Base-by-base conservation (phyloP, 176 grass and related monocot genomes). In the Otatea glauca region DNA sequence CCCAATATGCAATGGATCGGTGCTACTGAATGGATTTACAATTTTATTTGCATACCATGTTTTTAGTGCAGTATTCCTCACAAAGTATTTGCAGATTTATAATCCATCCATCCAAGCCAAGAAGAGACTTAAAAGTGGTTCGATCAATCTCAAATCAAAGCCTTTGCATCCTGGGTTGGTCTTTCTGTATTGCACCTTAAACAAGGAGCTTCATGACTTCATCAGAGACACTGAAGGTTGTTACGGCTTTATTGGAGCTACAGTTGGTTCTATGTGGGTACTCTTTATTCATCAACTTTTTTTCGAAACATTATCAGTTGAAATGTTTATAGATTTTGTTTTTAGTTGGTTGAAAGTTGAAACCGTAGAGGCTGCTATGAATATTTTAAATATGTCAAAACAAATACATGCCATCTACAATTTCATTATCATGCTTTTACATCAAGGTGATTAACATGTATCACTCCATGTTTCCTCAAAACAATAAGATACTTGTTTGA, bases 161-260 rank as follows among this genome's bases (percentile, higher is more conserved):
- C 93, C 93, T 67, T 69, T 99, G 66, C 80, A 94, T 85, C 89
- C 96, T 48, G 93, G 96, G 43, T 72, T 84, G 60, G 84, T 99
- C 63, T 99, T 93, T 76, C 64, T 99, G 15, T 72, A 96, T 45
- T 99, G 93, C 83, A 81, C 83, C 20, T 83, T 99, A 64, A 85
- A 95, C 86, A 91, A 93, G 77, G 89, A 94, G 24, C 61, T 99
- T 74, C 91, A 99, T 89, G 93, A 99, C 66, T 93, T 92, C 12
- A 88, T 99, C 56, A 87, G 90, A 82, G 86, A 89, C 35, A 88
- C 80, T 4, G 89, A 91, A 69, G 96, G 96, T 4, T 80, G 94
- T 81, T 89, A 85, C 47, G 96, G 93, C 9, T 99, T 99, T 76
- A 74, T 92, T 65, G 96, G 96, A 89, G 85, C 91, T 78, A 92